Conservation (phyloP, 2,329 filamentous ascomycete species). For the Cryphonectria parasitica region DNA sequence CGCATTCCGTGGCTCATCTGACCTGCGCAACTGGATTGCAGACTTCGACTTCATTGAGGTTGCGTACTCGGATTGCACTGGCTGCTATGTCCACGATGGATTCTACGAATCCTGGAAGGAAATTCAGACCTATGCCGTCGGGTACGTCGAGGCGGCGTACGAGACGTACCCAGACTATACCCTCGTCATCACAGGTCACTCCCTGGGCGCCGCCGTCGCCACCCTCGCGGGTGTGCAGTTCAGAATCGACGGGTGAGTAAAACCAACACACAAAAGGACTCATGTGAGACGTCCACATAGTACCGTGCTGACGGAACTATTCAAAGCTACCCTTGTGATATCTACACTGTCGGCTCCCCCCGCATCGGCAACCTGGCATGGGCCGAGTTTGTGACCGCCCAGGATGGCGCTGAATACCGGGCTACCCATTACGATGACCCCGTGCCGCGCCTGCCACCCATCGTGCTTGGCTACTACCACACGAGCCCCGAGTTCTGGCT, state of each 20-base stretch:
- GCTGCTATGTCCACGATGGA: slow-evolving; percentile 59
- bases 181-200: slow-evolving; percentile 68
- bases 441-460: slow-evolving; percentile 68
- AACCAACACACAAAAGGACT: neutral
- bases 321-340: slow-evolving; percentile 46
- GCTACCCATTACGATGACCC: slow-evolving; percentile 71
- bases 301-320: neutral
- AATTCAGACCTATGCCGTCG: slow-evolving; percentile 47
- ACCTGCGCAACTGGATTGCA: slow-evolving; percentile 64
- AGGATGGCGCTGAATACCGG: slow-evolving; percentile 57
- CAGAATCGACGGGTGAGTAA: slow-evolving; percentile 46
- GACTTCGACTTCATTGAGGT: slow-evolving; percentile 51
- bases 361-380: slow-evolving; percentile 64
- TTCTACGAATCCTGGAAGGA: slow-evolving; percentile 65
- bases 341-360: slow-evolving; percentile 71
- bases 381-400: slow-evolving; percentile 55
- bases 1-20: slow-evolving; percentile 61
- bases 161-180: slow-evolving; percentile 54
- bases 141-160: slow-evolving; percentile 48
- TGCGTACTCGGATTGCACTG: slow-evolving; percentile 35
- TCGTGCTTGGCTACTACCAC: slow-evolving; percentile 65
- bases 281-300: neutral
- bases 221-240: slow-evolving; percentile 63
- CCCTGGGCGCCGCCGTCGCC: slow-evolving; percentile 68
- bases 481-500: slow-evolving; percentile 74